Evolutionary conservation across 345 rosid genomes (phyloP), one percentile per base, ranked within the genome.

Genomic region (Lepidium sativum): DNA sequence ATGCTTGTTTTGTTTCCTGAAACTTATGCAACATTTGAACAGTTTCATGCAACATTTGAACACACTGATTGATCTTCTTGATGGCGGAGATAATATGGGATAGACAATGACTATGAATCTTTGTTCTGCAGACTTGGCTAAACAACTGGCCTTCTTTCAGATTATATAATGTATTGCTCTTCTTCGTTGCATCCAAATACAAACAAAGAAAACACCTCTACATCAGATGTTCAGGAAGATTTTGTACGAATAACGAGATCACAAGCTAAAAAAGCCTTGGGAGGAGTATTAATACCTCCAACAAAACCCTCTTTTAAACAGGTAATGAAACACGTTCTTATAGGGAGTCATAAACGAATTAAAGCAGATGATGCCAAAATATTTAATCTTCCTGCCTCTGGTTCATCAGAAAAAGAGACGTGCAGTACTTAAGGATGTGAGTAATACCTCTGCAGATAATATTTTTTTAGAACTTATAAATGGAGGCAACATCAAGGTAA

Each of bases 401-500:
- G 68, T 60, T 31, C 54, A 75, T 78, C 84, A 79, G 73, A 80
- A 77, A 67, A 94, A 94, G 83, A 86, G 79, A 70, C 88, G 96
- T 77, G 82, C 86, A 1, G 89, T 83, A 52, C 91, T 94, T 9
- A 79, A 75, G 81, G 96, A 94, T 74, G 95, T 86, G 21, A 80
- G 87, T 8, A 89, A 86, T 78, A 38, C 73, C 56, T 25, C 33
- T 51, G n/a, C 55, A 41, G 83, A 68, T 33, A 58, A 59, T 61
- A 59, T 73, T 8, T 47, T 64, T 69, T 50, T 47, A 32, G 82
- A 75, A 53, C 74, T 74, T 62, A 52, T 50, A 38, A 68, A 71
- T 68, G 81, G 62, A 40, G 57, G 78, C 39, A 83, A 74, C 59
- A 56, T 62, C 62, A 85, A 81, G 92, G 96, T 83, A 44, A 63